Evolutionary conservation across 768 basidiomycete genomes (phyloP).

Genomic region (Chiua virens): DNA sequence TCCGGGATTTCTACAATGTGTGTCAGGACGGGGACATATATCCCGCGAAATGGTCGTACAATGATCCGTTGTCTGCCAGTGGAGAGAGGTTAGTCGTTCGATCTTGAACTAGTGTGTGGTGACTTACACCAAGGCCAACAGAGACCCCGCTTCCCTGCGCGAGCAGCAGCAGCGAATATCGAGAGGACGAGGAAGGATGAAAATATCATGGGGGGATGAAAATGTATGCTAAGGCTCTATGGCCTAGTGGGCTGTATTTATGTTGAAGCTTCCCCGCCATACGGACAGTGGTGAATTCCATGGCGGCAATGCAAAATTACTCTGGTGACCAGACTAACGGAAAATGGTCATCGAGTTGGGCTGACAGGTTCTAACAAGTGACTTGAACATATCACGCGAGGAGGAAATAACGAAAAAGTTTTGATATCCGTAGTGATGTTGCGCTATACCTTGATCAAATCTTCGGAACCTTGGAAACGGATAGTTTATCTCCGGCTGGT

Average conservation of each 20-base stretch:
- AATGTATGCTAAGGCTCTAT: not conserved
- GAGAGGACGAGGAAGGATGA: slow-evolving; percentile 16
- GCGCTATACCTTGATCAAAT: too few relatives aligned
- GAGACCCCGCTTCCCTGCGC: slow-evolving; percentile 40
- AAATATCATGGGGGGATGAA: slow-evolving; percentile 16
- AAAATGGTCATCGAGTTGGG: too few relatives aligned
- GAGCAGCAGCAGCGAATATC: slow-evolving; percentile 15
- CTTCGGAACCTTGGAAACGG: too few relatives aligned
- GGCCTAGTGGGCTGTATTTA: slow-evolving; percentile 11
- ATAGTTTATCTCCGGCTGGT: too few relatives aligned
- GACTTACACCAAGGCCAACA: slow-evolving; percentile 37
- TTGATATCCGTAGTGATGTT: too few relatives aligned
- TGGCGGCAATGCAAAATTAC: too few relatives aligned
- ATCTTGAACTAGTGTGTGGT: not conserved
- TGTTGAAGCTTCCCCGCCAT: not conserved
- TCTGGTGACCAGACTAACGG: too few relatives aligned
- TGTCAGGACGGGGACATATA: not conserved
- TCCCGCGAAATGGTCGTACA: slow-evolving; percentile 21
- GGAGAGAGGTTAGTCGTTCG: not conserved
- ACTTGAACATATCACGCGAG: too few relatives aligned
- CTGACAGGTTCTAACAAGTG: too few relatives aligned
- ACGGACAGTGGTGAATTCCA: too few relatives aligned
- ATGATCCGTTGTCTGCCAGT: slow-evolving; percentile 28
- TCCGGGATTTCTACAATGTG: slow-evolving; percentile 24
- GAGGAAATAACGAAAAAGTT: too few relatives aligned